A percentile compares a stretch with the other conserved stretches of the same genome.
phyloP scores from a whole-genome alignment of 2,329 filamentous ascomycete genomes.

The Talaromyces sp. region DNA sequence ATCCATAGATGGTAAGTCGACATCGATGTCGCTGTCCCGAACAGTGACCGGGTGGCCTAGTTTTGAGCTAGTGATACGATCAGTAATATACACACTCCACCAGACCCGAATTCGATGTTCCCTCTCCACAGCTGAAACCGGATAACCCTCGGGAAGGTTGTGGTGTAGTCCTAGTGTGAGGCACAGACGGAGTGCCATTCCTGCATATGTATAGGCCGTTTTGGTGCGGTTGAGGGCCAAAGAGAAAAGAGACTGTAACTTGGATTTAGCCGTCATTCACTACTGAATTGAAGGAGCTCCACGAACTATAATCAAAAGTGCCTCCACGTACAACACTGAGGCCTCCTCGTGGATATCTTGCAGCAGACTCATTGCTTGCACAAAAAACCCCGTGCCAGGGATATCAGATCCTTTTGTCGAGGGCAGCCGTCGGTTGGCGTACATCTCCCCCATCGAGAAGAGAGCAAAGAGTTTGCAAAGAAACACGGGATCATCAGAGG shows the following conservation, averaged over 20 bases:
- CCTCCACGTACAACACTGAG: constrained; percentile 12
- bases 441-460: constrained; percentile 17
- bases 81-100: constrained; percentile 15
- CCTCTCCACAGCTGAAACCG: constrained; percentile 13
- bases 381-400: constrained; percentile 14
- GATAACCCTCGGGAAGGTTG: constrained; percentile 12
- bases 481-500: constrained; percentile 12
- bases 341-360: constrained; percentile 15
- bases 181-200: constrained; percentile 14
- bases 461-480: constrained; percentile 16
- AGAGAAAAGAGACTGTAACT: constrained; percentile 10
- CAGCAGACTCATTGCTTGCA: constrained; percentile 14
- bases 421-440: constrained; percentile 13
- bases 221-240: constrained; percentile 14
- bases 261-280: background rate
- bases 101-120: constrained; percentile 14
- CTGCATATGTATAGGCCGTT: constrained; percentile 14
- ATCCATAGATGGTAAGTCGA: constrained; percentile 15
- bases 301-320: constrained; percentile 12
- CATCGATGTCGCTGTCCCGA: constrained; percentile 13
- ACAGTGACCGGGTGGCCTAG: constrained; percentile 14
- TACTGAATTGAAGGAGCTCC: background rate
- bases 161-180: constrained; percentile 14
- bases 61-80: constrained; percentile 14
- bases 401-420: constrained; percentile 11